Evolutionary conservation across 2,329 filamentous ascomycete genomes (phyloP).

Genomic region (Xylaria arbuscula): DNA sequence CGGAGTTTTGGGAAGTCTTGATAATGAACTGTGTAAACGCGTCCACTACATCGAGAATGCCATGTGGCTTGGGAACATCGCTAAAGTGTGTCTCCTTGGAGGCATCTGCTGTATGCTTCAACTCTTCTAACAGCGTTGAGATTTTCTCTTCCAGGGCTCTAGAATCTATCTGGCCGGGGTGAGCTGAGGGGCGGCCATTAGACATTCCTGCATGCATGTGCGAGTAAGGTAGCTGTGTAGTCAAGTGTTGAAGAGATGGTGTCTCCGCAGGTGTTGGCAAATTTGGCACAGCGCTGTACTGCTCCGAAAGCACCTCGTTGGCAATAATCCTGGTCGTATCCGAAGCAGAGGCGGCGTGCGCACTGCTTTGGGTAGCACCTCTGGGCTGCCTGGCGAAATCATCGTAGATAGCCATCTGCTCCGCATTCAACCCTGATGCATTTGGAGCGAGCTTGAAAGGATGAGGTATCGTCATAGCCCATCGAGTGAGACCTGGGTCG

Average conservation of each 20-base stretch:
- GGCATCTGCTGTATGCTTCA: constrained; percentile 65
- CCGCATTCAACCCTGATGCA: constrained; percentile 78
- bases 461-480: constrained; percentile 93
- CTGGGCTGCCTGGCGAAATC: constrained; percentile 92
- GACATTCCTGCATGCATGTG: constrained; percentile 62
- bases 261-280: constrained; percentile 71
- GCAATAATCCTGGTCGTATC: constrained; percentile 71
- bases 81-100: constrained; percentile 68
- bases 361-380: constrained; percentile 64
- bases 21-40: constrained; percentile 71
- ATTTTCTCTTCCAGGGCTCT: constrained; percentile 65
- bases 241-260: constrained; percentile 64
- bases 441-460: constrained; percentile 87
- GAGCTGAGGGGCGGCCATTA: constrained; percentile 62
- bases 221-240: constrained; percentile 66
- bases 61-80: constrained; percentile 68
- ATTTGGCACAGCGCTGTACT: constrained; percentile 67
- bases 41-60: constrained; percentile 71
- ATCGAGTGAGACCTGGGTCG: constrained; percentile 83
- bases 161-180: constrained; percentile 62
- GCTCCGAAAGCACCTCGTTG: constrained; percentile 72
- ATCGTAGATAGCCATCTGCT: constrained; percentile 96
- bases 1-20: constrained; percentile 69
- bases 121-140: constrained; percentile 67
- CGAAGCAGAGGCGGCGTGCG: constrained; percentile 67